phyloP scores from a whole-genome alignment of 176 grass and related monocot species.

The Elymus sibiricus region DNA sequence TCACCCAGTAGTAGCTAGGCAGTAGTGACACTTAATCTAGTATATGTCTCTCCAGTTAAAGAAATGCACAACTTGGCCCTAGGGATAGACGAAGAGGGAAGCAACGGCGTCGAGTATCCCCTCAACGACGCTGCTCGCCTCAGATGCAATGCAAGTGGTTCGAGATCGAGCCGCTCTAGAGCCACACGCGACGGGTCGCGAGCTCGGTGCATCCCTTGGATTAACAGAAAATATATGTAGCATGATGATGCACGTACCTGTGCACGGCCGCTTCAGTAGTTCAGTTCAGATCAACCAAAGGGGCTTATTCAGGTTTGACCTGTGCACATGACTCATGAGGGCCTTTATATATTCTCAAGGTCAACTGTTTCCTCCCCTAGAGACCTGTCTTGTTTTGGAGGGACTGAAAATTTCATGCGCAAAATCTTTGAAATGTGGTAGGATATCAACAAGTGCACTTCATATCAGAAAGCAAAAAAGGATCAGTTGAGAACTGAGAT shows the following conservation, averaged over 20 bases:
- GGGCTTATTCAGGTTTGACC: background rate
- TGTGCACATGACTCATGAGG: background rate
- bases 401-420: background rate
- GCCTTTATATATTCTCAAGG: background rate
- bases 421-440: background rate
- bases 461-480: background rate
- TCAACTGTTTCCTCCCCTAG: background rate
- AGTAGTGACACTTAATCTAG: background rate
- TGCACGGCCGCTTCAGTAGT: no score
- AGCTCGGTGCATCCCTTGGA: background rate
- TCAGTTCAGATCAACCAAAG: background rate
- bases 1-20: background rate
- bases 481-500: background rate
- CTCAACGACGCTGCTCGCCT: background rate
- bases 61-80: constrained; percentile 19
- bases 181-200: background rate
- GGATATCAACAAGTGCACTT: background rate
- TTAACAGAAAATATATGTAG: background rate
- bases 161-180: background rate
- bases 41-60: background rate
- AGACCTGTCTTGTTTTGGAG: background rate
- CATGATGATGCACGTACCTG: background rate
- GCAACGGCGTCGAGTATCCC: background rate
- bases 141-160: background rate
- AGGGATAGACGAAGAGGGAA: constrained; percentile 1